Conservation (phyloP, 78 protist genomes). For the Dictyostelium intermedium region DNA sequence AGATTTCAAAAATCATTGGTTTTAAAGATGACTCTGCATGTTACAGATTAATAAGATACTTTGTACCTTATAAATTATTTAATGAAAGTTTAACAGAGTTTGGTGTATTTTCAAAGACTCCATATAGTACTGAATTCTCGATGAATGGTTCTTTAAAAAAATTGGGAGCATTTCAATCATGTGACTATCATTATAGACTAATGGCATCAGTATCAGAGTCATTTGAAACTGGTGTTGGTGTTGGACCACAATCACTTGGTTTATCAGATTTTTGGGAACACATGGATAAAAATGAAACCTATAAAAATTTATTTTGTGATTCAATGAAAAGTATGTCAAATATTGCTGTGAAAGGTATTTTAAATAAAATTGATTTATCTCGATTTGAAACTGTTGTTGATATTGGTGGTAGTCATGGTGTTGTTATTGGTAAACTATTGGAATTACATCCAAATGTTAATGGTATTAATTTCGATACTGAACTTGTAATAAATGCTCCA, state of each 20-base stretch:
- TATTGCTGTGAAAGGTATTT: too few relatives aligned
- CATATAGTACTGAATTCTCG: not conserved
- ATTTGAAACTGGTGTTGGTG: not conserved
- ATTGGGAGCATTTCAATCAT: not conserved
- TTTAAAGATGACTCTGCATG: not conserved
- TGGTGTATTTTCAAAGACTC: not conserved
- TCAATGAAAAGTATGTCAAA: not conserved
- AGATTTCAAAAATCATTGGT: not conserved
- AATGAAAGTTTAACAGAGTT: not conserved
- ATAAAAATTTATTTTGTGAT: not conserved
- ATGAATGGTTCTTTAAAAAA: not conserved
- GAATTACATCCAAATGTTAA: not conserved
- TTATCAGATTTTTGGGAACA: not conserved
- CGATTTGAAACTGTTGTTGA: not conserved
- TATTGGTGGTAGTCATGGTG: slow-evolving; percentile 28
- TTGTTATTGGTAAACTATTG: not conserved
- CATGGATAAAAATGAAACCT: not conserved
- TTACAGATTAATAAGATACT: not conserved
- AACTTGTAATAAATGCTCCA: not conserved
- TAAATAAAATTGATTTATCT: slow-evolving; percentile 10
- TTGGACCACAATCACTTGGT: not conserved
- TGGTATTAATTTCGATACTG: slow-evolving; percentile 12
- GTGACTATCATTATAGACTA: not conserved
- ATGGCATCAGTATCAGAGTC: not conserved
- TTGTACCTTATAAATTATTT: not conserved